A percentile compares a stretch with the other conserved stretches of the same genome.
Conservation (phyloP, 73 alveolate species). For the Halteria grandinella region DNA sequence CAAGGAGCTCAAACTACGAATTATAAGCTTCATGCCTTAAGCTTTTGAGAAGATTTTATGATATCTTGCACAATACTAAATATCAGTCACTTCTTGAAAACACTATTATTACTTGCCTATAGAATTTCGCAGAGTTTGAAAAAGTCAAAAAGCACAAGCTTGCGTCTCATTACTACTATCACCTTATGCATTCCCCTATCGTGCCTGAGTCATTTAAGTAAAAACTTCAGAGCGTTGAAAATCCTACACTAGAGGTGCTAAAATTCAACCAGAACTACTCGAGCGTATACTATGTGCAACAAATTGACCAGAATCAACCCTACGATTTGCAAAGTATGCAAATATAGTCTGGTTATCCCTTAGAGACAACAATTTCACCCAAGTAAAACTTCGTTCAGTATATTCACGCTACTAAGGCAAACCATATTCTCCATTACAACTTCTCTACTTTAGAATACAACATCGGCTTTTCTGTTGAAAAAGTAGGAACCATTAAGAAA, state of each 20-base stretch:
- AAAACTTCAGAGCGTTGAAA: slow-evolving; percentile 14
- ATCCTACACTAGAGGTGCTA: slow-evolving; percentile 32
- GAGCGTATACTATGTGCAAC: slow-evolving; percentile 13
- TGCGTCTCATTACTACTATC: slow-evolving; percentile 38
- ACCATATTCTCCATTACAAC: slow-evolving; percentile 41
- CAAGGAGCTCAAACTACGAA: slow-evolving; percentile 6
- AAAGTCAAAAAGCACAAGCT: slow-evolving; percentile 50
- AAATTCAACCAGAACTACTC: slow-evolving; percentile 48
- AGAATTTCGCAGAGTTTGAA: slow-evolving; percentile 55
- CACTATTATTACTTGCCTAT: slow-evolving; percentile 30
- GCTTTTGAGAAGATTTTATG: slow-evolving; percentile 39
- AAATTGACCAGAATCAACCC: slow-evolving; percentile 37
- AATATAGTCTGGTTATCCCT: slow-evolving; percentile 47
- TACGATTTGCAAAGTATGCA: neutral
- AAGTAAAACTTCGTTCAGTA: slow-evolving; percentile 48
- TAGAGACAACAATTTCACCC: slow-evolving; percentile 25
- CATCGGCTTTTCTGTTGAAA: slow-evolving; percentile 58
- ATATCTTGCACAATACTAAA: slow-evolving; percentile 27
- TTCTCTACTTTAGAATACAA: slow-evolving; percentile 58
- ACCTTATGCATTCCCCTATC: slow-evolving; percentile 9
- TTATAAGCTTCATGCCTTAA: slow-evolving; percentile 25
- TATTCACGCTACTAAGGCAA: slow-evolving; percentile 16
- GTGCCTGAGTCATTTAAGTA: slow-evolving; percentile 31
- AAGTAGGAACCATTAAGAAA: slow-evolving; percentile 19
- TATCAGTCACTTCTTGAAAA: slow-evolving; percentile 24